phyloP scores from a whole-genome alignment of 139 green algal species.

The Choricystis sp. region DNA sequence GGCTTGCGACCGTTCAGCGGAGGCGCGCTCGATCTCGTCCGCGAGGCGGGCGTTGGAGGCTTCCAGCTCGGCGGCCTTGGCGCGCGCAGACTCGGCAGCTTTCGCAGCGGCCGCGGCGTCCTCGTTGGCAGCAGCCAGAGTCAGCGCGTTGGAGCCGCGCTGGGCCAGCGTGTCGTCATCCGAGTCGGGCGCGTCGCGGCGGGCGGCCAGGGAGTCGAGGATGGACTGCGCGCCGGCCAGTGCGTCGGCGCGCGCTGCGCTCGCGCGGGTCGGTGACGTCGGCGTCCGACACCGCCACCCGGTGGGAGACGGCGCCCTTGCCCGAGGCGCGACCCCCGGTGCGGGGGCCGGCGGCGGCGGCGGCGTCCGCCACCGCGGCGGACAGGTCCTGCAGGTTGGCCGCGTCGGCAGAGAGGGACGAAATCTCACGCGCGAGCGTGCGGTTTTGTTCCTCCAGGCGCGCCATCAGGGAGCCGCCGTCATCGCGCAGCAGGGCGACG shows the following conservation, averaged over 20 bases:
- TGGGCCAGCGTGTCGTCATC: not conserved
- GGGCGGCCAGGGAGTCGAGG: not conserved
- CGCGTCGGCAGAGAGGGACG: not conserved
- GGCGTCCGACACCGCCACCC: not conserved
- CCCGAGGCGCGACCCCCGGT: not conserved
- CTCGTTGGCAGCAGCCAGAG: not conserved
- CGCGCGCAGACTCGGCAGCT: too few relatives aligned
- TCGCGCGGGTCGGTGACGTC: not conserved
- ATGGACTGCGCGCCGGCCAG: not conserved
- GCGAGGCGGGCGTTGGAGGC: not conserved
- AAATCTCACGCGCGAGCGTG: constrained; percentile 4
- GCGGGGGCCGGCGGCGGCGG: too few relatives aligned
- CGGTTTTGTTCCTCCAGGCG: constrained; percentile 8
- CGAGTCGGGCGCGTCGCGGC: too few relatives aligned
- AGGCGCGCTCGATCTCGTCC: not conserved
- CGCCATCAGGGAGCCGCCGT: not conserved
- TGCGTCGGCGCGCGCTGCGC: too few relatives aligned
- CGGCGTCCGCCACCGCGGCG: not conserved
- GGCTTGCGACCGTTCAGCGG: not conserved
- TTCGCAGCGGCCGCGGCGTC: too few relatives aligned
- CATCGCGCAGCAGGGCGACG: not conserved
- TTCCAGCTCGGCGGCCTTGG: not conserved
- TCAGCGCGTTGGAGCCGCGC: not conserved
- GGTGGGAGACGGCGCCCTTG: not conserved
- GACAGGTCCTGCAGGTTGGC: not conserved